Evolutionary conservation across 345 rosid species (phyloP).

Genomic region (Hirschfeldia incana): DNA sequence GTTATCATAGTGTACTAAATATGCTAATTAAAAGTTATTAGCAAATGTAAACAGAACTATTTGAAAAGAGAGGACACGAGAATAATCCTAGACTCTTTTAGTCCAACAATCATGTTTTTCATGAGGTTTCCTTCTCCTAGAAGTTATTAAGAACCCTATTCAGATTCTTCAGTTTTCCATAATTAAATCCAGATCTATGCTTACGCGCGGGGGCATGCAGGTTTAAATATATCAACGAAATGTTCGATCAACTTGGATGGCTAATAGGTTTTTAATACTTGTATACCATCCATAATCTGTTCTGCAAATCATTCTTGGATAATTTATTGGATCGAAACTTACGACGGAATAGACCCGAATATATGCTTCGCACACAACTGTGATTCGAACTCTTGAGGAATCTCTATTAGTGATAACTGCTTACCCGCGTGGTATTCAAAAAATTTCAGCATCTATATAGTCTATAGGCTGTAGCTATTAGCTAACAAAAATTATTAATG

Average conservation of each 20-base stretch:
- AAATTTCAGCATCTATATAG: slow-evolving; percentile 8
- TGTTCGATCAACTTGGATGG: neutral
- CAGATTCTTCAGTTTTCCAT: slow-evolving; percentile 25
- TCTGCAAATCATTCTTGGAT: neutral
- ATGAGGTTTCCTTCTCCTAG: slow-evolving; percentile 8
- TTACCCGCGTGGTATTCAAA: slow-evolving; percentile 19
- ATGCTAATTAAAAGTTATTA: neutral
- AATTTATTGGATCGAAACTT: neutral
- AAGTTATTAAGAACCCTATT: slow-evolving; percentile 33
- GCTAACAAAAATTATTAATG: slow-evolving; percentile 8
- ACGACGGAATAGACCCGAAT: neutral
- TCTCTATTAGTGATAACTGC: slow-evolving; percentile 11
- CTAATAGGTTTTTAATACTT: neutral
- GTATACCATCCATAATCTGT: neutral
- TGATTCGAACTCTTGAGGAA: neutral
- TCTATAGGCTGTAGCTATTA: neutral
- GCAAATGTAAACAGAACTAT: slow-evolving; percentile 15
- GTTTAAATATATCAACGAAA: neutral
- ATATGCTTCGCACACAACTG: neutral
- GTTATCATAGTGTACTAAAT: neutral
- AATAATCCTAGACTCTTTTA: slow-evolving; percentile 19
- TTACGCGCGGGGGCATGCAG: neutral
- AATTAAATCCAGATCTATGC: slow-evolving; percentile 4
- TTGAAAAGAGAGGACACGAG: neutral
- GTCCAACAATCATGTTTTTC: slow-evolving; percentile 1